These are phyloP conservation scores for Cordyceps farinosa DNA, from an alignment of 2,329 filamentous ascomycete genomes.

Conservation along the genomic window DNA sequence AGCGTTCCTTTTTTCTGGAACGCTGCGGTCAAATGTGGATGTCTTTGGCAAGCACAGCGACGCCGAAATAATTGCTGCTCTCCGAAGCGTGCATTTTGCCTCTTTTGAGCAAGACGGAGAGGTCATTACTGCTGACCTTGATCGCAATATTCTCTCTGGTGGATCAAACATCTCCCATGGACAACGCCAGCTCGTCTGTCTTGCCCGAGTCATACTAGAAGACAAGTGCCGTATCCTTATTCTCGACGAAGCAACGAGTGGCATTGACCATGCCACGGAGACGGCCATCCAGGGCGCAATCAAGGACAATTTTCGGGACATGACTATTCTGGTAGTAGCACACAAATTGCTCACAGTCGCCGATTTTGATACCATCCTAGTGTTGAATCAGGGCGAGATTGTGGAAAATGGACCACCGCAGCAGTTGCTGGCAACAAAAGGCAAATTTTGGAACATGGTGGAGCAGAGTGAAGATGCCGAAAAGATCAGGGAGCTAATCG, in stretches of 20 bases:
- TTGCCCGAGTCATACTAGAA: slow-evolving; percentile 52
- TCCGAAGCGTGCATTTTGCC: slow-evolving; percentile 55
- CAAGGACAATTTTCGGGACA: slow-evolving; percentile 59
- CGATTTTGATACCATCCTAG: slow-evolving; percentile 65
- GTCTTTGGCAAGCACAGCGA: slow-evolving; percentile 65
- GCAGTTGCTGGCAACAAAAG: slow-evolving; percentile 49
- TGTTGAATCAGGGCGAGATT: slow-evolving; percentile 59
- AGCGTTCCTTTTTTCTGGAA: slow-evolving; percentile 71
- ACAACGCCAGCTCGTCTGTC: slow-evolving; percentile 65
- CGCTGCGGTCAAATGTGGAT: slow-evolving; percentile 67
- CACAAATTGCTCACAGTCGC: slow-evolving; percentile 67
- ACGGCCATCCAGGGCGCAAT: slow-evolving; percentile 64
- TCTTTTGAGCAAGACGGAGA: not conserved
- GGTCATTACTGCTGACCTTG: slow-evolving; percentile 43
- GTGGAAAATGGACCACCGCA: slow-evolving; percentile 59
- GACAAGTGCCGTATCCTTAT: slow-evolving; percentile 15
- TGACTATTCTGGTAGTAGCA: slow-evolving; percentile 65
- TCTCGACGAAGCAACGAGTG: slow-evolving; percentile 64
- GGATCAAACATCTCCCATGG: slow-evolving; percentile 67
- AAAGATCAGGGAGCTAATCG: not conserved
- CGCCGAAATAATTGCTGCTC: slow-evolving; percentile 57
- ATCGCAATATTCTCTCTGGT: slow-evolving; percentile 57
- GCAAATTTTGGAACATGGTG: slow-evolving; percentile 51
- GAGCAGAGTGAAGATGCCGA: slow-evolving; percentile 9
- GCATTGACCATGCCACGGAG: slow-evolving; percentile 68